Base-by-base conservation (phyloP, 2,329 filamentous ascomycete species). In the Colletotrichum navitas region DNA sequence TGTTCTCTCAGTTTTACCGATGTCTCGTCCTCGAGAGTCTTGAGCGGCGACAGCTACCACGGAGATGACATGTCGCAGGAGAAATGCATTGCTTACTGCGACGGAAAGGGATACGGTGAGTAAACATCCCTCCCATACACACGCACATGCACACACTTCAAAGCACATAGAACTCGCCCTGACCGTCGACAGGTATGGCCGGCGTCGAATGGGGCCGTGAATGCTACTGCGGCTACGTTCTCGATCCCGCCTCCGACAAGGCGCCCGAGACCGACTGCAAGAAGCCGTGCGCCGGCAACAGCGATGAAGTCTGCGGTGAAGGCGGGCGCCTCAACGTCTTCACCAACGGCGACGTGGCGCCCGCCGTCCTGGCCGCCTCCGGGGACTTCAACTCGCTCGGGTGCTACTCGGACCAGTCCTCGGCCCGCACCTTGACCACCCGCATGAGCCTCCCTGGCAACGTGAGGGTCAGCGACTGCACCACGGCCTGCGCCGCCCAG, bases 351-450 rank as follows among this genome's bases (percentile, higher is more conserved):
- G 86, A 84, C 41, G 86, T 85, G 73, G 77, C 81, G 55, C 80
- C 81, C 36, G 79, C 80, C 71, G 81, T 79, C 24, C 80, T 86
- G 61, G 78, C 85, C 32, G 85, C 84, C 34, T 81, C 85, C 45
- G 82, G 82, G 63, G 83, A 85, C 56, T 93, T 90, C 83, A 81
- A 82, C 52, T 86, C 89, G 74, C 78, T 87, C 21, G 91, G 91
- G 62, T 93, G 91, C 81, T 91, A 87, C 76, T 83, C 81, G 26
- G 86, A 88, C 73, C 75, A 81, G 58, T 80, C 80, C 16, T 74
- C 74, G 52, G 82, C 84, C 43, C 83, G 83, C 59, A 82, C 86
- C 41, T 80, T 88, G 58, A 80, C 81, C 32, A 86, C 83, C 76
- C 78, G 78, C 29, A 79, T 84, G 76, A 75, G 81, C 49, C 74